Evolutionary conservation across 139 green algal genomes (phyloP), one percentile per base, ranked within the genome.

Genomic region (Mesostigma viride): DNA sequence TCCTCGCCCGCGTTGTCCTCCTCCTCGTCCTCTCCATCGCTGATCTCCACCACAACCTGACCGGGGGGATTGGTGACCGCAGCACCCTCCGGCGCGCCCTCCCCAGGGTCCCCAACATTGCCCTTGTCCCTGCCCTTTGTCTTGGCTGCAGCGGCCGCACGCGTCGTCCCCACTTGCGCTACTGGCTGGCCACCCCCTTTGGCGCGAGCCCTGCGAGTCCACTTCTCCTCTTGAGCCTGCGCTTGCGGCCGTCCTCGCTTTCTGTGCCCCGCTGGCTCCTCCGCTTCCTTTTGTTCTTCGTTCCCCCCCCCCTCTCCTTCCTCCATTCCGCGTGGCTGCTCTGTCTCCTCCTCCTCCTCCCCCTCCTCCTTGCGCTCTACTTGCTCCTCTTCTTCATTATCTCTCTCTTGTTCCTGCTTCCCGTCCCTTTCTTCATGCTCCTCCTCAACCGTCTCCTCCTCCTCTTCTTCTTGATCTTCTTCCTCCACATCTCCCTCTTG

Each of bases 241-340:
- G 22, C 45, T 20, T 65, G 60, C 5, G 8, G 5, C 4, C 28
- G 31, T 6, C 8, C 4, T 8, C 8, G 60, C 8, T 31, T 5
- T 31, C 28, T 61, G 33, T 24, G 5, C 5, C 30, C 34, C 60
- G 60, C 5, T 27, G 35, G 5, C 60, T 31, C 5, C 60, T 36
- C 24, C 17, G 24, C 24, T 57, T 4, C 4, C 3, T 67, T 3
- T 26, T 72, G 6, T 30, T 67, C 6, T 27, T 40, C 30, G 27
- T 72, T 3, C 5, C 17, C 24, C 17, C 58, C 8, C 35, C 58
- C 3, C 3, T 71, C 20, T 3, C 14, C 24, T 34, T 35, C 51
- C 51, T 40, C n/a, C 20, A 59, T 3, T 22, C 40, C 56, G 58
- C 69, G 30, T 34, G 31, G 58, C 56, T 30, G 3, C 66, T 67